These are phyloP conservation scores for Chytriomyces sp. DNA, from an alignment of 192 early-diverging fungal species.

Conservation along the genomic window DNA sequence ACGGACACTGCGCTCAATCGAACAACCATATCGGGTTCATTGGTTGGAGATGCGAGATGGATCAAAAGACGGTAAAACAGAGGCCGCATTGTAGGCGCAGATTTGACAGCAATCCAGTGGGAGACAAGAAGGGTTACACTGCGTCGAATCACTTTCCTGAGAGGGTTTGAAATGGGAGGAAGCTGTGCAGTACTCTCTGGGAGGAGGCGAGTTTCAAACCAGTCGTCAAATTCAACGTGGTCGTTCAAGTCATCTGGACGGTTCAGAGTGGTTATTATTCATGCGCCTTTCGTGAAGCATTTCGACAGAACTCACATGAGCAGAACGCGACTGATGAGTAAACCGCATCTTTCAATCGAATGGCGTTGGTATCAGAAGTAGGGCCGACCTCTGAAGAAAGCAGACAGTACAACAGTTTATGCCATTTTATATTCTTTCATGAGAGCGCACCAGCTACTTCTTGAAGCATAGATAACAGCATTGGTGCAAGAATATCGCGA, in stretches of 20 bases:
- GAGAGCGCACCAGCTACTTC: constrained; percentile 50
- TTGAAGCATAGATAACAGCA: constrained; percentile 66
- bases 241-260: constrained; percentile 72
- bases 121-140: constrained; percentile 84
- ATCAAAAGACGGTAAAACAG: constrained; percentile 76
- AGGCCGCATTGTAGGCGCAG: constrained; percentile 63
- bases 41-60: constrained; percentile 61
- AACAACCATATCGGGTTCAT: constrained; percentile 77
- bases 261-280: background rate
- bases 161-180: constrained; percentile 3
- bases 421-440: background rate
- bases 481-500: constrained; percentile 62
- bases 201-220: constrained; percentile 64
- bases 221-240: constrained; percentile 78
- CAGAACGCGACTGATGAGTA: constrained; percentile 82
- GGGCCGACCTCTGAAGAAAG: constrained; percentile 15
- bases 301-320: constrained; percentile 44
- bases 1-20: constrained; percentile 76
- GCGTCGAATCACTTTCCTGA: constrained; percentile 50
- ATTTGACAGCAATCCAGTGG: constrained; percentile 84
- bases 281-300: no score
- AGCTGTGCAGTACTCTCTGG: constrained; percentile 34
- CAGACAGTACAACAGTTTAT: background rate
- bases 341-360: constrained; percentile 77
- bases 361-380: constrained; percentile 48